A percentile compares a stretch with the other conserved stretches of the same genome.
phyloP scores from a whole-genome alignment of 179 eudicot genomes.

The Spergularia azorica region DNA sequence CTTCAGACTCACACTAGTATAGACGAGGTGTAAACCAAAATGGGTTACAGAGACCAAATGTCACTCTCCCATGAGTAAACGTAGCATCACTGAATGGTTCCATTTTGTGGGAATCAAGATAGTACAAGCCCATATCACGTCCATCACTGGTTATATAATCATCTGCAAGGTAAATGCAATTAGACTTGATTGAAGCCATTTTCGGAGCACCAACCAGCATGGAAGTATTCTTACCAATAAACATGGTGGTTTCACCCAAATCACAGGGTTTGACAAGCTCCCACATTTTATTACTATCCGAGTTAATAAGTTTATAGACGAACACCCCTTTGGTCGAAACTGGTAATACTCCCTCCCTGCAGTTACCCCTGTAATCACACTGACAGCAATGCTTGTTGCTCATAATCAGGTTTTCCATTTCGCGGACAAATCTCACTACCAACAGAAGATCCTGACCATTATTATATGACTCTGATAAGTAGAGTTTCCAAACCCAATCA shows the following conservation, averaged over 20 bases:
- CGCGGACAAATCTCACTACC: neutral
- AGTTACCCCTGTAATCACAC: neutral
- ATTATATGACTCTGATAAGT: neutral
- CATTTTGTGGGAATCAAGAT: neutral
- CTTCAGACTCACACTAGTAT: neutral
- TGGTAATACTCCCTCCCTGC: neutral
- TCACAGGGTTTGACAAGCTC: neutral
- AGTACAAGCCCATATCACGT: conserved; percentile 1
- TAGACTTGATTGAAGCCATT: neutral
- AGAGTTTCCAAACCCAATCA: neutral
- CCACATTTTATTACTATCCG: neutral
- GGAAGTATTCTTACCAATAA: conserved; percentile 11
- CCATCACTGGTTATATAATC: neutral
- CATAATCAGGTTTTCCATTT: neutral
- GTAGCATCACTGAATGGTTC: neutral
- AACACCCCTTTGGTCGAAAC: neutral
- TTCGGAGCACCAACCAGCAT: neutral
- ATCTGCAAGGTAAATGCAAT: conserved; percentile 1
- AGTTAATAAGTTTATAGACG: neutral
- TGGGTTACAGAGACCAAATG: neutral
- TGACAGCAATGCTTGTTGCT: neutral
- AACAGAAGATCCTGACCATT: neutral
- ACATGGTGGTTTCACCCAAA: neutral
- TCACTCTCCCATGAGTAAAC: neutral
- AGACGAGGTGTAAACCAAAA: neutral